Evolutionary conservation across 2,329 filamentous ascomycete species (phyloP), one percentile per base, ranked within the genome.

Genomic region (Diaporthe sp.): DNA sequence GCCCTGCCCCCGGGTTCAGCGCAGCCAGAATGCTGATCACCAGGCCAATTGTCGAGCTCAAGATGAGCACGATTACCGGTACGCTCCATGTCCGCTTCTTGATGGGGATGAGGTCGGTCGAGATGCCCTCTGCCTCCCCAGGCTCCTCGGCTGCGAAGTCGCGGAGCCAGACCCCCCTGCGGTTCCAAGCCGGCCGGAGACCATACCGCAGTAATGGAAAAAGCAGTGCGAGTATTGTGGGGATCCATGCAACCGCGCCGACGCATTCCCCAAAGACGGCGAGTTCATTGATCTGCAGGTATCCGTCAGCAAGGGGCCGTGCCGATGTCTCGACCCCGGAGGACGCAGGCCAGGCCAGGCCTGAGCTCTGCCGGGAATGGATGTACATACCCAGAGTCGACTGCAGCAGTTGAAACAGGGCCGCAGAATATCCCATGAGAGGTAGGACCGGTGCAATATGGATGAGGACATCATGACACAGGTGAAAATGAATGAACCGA

Each of bases 101-200:
- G 10, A 50, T 19, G 13, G 70, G 30, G 17, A 37, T 35, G 50
- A 74, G 51, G 37, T 70, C 75, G 27, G 32, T 51, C 47, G 72
- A 68, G 55, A 56, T 22, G 42, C 19, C 25, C 13, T 76, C 63
- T 69, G 70, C 32, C 30, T 73, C 72, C 53, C 70, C 55, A 27
- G 30, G 47, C 35, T 53, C 72, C 71, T 84, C 81, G 4, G 78
- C 78, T 6, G 81, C 81, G 72, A 84, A 83, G 32, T 73, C 76
- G 59, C 81, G 81, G 56, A 84, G 77, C 82, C 82, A 84, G 12
- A 78, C 12, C 4, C 82, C 81, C 22, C 82, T 81, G 10, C 78
- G 77, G 1, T 72, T 74, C 82, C 82, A 83, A 2, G 81, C 37
- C 3, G 82, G 80, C 1, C 75, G 76, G 22, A 82, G 61, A 6